Percentiles rank a stretch among this genome's conserved stretches.
These are phyloP conservation scores for Huiozyma sinensis DNA, from an alignment of 805 yeast genomes.

Conservation along the genomic window DNA sequence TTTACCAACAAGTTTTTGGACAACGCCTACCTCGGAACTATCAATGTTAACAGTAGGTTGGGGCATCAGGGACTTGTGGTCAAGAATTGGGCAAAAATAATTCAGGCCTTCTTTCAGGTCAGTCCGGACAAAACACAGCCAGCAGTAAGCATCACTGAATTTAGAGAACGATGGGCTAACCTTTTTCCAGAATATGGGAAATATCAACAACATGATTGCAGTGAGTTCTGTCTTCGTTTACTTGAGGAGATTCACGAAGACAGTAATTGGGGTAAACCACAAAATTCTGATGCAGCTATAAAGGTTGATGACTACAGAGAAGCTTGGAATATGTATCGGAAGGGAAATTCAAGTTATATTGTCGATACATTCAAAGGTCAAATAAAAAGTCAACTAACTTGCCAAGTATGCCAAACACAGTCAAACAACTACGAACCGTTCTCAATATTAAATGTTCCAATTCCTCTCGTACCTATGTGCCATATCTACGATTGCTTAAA, in stretches of 20 bases:
- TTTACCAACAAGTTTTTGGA: constrained; percentile 51
- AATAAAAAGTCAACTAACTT: constrained; percentile 64
- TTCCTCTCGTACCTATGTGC: constrained; percentile 39
- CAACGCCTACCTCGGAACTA: constrained; percentile 37
- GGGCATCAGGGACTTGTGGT: constrained; percentile 34
- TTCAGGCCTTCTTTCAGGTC: constrained; percentile 42
- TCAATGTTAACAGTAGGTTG: background rate
- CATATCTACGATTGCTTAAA: constrained; percentile 56
- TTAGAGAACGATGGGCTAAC: constrained; percentile 59
- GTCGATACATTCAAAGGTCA: constrained; percentile 87
- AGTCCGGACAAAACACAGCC: constrained; percentile 16
- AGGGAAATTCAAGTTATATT: constrained; percentile 65
- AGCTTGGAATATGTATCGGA: constrained; percentile 73
- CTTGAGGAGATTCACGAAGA: constrained; percentile 90
- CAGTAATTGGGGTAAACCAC: constrained; percentile 39
- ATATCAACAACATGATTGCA: constrained; percentile 85
- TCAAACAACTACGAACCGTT: constrained; percentile 84
- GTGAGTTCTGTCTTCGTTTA: constrained; percentile 80
- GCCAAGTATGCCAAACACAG: constrained; percentile 60
- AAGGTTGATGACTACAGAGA: constrained; percentile 30
- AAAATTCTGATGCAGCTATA: constrained; percentile 59
- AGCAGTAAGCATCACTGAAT: constrained; percentile 45
- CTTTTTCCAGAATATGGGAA: constrained; percentile 69
- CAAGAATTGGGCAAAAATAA: constrained; percentile 50
- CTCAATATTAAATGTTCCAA: constrained; percentile 68